Conservation (phyloP, 306 rosid genomes). For the Citrullus colocynthis region DNA sequence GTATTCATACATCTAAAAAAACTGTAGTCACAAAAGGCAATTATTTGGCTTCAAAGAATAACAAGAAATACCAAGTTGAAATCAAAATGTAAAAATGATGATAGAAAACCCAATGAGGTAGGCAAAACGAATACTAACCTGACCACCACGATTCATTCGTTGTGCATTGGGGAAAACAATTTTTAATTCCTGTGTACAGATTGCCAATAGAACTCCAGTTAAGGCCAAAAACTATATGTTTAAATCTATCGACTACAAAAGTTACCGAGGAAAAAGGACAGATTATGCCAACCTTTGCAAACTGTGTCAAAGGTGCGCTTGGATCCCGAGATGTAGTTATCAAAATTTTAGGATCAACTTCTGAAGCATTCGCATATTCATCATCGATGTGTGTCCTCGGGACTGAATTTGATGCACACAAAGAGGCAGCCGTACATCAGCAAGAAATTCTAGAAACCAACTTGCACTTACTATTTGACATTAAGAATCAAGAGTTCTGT, state of each 20-base stretch:
- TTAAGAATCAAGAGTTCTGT: not conserved
- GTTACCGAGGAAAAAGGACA: not conserved
- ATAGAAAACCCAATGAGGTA: not conserved
- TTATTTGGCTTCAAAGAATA: not conserved
- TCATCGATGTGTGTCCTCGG: constrained; percentile 75
- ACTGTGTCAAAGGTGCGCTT: constrained; percentile 77
- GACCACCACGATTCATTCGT: constrained; percentile 91
- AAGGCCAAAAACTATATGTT: not conserved
- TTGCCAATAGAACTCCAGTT: constrained; percentile 3
- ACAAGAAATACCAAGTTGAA: not conserved
- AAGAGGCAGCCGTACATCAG: not conserved
- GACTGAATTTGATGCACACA: constrained; percentile 20
- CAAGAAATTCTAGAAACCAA: not conserved
- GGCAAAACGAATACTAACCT: constrained; percentile 36
- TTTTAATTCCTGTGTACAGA: constrained; percentile 57
- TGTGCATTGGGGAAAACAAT: constrained; percentile 79
- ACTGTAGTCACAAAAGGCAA: not conserved
- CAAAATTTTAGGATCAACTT: constrained; percentile 74
- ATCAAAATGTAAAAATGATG: not conserved
- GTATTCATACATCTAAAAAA: not conserved
- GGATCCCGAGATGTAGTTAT: constrained; percentile 85
- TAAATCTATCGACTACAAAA: not conserved
- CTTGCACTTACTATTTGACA: not conserved
- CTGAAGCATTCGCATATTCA: constrained; percentile 75
- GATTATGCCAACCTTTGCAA: constrained; percentile 59